Conservation (phyloP, 1,284 basidiomycete species). For the Fomitopsis palustris region DNA sequence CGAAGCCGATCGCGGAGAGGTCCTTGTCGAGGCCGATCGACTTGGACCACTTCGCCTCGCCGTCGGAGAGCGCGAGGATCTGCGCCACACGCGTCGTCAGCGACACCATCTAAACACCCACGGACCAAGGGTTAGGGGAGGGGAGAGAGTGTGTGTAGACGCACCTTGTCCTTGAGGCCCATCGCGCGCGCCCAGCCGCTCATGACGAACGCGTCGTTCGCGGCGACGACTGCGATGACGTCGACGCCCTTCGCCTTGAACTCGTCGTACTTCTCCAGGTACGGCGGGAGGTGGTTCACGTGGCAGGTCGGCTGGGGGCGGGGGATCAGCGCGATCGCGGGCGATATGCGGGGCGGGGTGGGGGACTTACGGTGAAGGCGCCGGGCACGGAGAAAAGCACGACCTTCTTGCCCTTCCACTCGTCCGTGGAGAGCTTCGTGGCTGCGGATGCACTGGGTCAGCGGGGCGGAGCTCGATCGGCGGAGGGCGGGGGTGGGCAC, state of each 20-base stretch:
- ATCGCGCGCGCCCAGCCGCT: constrained; percentile 72
- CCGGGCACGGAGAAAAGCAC: constrained; percentile 78
- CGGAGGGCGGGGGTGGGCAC: too few species aligned
- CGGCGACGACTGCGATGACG: constrained; percentile 63
- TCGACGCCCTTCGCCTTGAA: constrained; percentile 78
- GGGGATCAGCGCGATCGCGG: background rate
- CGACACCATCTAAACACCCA: too few species aligned
- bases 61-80: constrained; percentile 59
- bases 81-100: constrained; percentile 34
- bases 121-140: too few species aligned
- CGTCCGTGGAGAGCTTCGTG: constrained; percentile 49
- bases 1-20: constrained; percentile 61
- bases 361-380: constrained; percentile 65
- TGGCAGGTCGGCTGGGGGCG: constrained; percentile 65
- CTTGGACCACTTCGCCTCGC: constrained; percentile 61
- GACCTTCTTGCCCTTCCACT: constrained; percentile 84
- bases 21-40: constrained; percentile 62
- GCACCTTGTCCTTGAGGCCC: constrained; percentile 68
- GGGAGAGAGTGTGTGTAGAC: constrained; percentile 3
- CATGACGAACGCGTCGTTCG: constrained; percentile 79
- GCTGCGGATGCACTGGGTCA: too few species aligned
- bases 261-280: constrained; percentile 58
- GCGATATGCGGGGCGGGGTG: background rate
- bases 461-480: background rate
- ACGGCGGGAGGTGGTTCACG: constrained; percentile 69